Base-by-base conservation (phyloP, 176 grass and related monocot species). In the Oryza nivara region DNA sequence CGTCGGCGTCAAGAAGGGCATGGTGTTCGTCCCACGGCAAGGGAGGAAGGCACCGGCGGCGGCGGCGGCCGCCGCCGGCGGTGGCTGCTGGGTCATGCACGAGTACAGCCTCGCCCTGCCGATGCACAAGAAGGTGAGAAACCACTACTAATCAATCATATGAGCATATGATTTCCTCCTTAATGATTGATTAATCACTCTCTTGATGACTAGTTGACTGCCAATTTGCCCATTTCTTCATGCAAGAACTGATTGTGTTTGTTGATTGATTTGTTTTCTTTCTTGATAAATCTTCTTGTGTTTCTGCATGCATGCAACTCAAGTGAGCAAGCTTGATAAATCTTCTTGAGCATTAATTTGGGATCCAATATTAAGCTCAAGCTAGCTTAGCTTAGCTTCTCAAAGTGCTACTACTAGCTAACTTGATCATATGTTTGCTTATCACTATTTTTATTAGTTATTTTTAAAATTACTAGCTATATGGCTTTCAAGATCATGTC, bases 21-120 rank as follows among this genome's bases (percentile, higher is more conserved):
- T 97, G 76, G 77, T 81, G 3, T 97, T 97, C 87, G 74, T 44
- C 73, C 78, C 86, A 45, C 38, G 85, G 35, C 36, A 80, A 19
- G 44, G 44, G 28, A 81, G 46, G 28, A 28, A 28, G 28, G 28
- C 28, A 2, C 28, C 28, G 28, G 28, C 28, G 28, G 1, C 28
- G 28, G 28, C 28, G 54, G 58, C 70, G 23, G 71, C 70, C 58
- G 28, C 80, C 16, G 36, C 86, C 70, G 67, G 9, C 79, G 41
- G 15, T 22, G 22, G 3, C 70, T 41, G 12, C 73, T 97, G 95
- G 95, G 82, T 85, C 77, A 97, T 97, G 95, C 91, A 95, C 40
- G 95, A 97, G 85, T 95, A 97, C 74, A 68, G 73, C 30, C 92
- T 97, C 70, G 79, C 92, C 51, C 67, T 82, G 82, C 28, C 26